These are phyloP conservation scores for Macaranga tanarius DNA, from an alignment of 441 rosid genomes.

Conservation along the genomic window DNA sequence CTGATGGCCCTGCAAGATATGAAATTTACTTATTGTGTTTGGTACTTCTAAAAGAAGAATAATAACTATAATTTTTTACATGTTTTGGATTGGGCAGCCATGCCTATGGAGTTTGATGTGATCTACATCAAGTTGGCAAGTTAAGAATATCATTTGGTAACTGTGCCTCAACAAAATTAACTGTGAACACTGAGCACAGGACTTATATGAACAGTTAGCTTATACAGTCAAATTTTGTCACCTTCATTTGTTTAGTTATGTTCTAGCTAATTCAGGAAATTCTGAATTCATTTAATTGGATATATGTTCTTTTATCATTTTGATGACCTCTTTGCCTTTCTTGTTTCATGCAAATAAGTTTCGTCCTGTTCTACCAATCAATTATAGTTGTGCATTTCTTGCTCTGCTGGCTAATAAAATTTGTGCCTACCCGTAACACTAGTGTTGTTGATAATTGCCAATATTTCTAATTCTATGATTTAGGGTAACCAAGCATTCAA, in stretches of 20 bases:
- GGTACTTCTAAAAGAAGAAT: no score
- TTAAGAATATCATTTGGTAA: no score
- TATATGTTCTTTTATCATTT: not conserved
- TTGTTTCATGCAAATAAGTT: not conserved
- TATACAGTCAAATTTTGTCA: not conserved
- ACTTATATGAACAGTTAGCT: not conserved
- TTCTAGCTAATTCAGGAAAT: not conserved
- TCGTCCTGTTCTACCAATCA: not conserved
- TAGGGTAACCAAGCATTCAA: conserved; percentile 96
- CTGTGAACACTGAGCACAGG: not conserved
- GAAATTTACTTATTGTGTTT: no score
- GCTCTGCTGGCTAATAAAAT: not conserved
- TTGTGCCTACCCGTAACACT: not conserved
- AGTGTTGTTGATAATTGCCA: not conserved
- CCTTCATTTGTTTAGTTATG: not conserved
- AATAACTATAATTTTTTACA: no score
- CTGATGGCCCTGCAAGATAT: no score
- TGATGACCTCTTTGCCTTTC: not conserved
- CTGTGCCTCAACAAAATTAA: not conserved
- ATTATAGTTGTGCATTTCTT: not conserved
- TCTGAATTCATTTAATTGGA: not conserved
- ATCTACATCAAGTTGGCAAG: no score
- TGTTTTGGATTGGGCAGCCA: no score
- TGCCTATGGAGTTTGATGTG: no score
- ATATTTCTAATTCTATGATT: conserved; percentile 8